A percentile compares a stretch with the other conserved stretches of the same genome.
These are phyloP conservation scores for Tolypocladium album DNA, from an alignment of 2,329 filamentous ascomycete genomes.

Conservation along the genomic window DNA sequence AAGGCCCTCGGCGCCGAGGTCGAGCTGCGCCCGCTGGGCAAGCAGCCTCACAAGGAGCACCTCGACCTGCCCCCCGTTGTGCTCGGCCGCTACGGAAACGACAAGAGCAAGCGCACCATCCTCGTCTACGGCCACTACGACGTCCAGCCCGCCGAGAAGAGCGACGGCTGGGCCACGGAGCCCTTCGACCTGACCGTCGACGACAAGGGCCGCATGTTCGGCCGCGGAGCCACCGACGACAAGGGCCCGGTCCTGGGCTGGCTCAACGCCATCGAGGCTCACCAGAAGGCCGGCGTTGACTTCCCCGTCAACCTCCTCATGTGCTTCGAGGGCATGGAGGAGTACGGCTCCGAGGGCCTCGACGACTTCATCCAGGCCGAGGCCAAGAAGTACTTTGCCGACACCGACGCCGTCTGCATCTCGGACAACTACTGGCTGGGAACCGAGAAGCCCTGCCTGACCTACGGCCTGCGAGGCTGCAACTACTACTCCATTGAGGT, in stretches of 20 bases:
- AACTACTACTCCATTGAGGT: slow-evolving; percentile 96
- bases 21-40: slow-evolving; percentile 76
- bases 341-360: slow-evolving; percentile 92
- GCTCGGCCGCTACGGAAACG: slow-evolving; percentile 82
- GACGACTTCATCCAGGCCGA: slow-evolving; percentile 90
- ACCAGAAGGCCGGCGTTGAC: slow-evolving; percentile 87
- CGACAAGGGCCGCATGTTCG: slow-evolving; percentile 89
- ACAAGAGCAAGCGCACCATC: slow-evolving; percentile 88
- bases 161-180: slow-evolving; percentile 92
- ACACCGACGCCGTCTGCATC: slow-evolving; percentile 93
- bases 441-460: slow-evolving; percentile 95
- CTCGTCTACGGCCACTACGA: slow-evolving; percentile 98
- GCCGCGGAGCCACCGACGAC: slow-evolving; percentile 91
- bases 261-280: slow-evolving; percentile 96
- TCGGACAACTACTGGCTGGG: slow-evolving; percentile 99
- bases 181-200: slow-evolving; percentile 84
- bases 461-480: slow-evolving; percentile 91
- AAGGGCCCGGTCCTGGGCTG: slow-evolving; percentile 96
- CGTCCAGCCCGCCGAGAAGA: slow-evolving; percentile 87
- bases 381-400: slow-evolving; percentile 89
- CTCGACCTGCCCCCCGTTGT: slow-evolving; percentile 89
- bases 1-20: slow-evolving; percentile 76
- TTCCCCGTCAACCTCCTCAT: slow-evolving; percentile 97
- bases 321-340: slow-evolving; percentile 99
- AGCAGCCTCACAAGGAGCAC: slow-evolving; percentile 83